phyloP scores from a whole-genome alignment of 179 eudicot species.

The Beta macrorhiza region DNA sequence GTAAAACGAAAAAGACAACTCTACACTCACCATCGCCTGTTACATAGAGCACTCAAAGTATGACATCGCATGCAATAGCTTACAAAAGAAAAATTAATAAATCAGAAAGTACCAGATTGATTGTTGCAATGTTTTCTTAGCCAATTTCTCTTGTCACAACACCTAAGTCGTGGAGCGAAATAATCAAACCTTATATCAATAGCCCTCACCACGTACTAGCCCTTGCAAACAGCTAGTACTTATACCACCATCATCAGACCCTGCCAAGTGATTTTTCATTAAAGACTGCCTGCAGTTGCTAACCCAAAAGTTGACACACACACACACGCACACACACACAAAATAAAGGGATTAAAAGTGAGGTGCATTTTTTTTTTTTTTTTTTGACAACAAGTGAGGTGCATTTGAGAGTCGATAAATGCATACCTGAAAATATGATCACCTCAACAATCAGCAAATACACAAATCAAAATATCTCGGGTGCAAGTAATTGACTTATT shows the following conservation, averaged over 20 bases:
- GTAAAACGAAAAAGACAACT: background rate
- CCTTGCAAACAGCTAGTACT: slow-evolving; percentile 1
- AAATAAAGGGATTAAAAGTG: background rate
- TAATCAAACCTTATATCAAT: background rate
- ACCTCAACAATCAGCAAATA: slow-evolving; percentile 14
- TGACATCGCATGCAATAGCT: background rate
- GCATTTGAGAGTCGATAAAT: background rate
- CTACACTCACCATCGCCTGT: slow-evolving; percentile 18
- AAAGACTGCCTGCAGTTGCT: background rate
- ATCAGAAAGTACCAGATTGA: background rate
- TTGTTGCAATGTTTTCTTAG: background rate
- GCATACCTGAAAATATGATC: slow-evolving; percentile 26
- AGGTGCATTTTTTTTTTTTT: background rate
- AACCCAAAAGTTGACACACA: background rate
- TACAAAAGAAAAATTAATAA: background rate
- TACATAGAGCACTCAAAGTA: slow-evolving; percentile 17
- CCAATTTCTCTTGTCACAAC: background rate
- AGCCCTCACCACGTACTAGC: background rate
- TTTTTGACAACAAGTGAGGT: no score
- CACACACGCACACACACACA: background rate
- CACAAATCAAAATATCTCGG: slow-evolving; percentile 3
- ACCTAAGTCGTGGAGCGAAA: background rate
- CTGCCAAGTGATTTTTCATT: background rate
- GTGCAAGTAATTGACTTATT: slow-evolving; percentile 38
- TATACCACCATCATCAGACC: background rate